These are phyloP conservation scores for Wilhelminamyces savonicus DNA, from an alignment of 805 yeast species.

Conservation along the genomic window DNA sequence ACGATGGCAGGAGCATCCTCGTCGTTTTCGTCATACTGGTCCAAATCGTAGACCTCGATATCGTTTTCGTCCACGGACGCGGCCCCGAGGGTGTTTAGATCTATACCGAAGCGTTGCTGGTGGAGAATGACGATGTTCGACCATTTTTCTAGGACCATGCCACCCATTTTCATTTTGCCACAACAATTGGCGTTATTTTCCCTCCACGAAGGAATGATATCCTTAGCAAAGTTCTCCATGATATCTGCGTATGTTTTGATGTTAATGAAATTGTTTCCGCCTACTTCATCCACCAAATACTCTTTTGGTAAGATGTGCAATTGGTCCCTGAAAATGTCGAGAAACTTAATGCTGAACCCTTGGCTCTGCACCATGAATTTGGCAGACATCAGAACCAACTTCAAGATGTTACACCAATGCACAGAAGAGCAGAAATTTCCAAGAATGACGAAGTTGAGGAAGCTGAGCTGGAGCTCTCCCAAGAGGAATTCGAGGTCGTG, in stretches of 20 bases:
- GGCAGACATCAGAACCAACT: constrained; percentile 30
- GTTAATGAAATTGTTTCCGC: constrained; percentile 10
- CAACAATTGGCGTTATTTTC: constrained; percentile 9
- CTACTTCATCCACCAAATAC: constrained; percentile 19
- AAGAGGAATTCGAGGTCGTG: constrained; percentile 24
- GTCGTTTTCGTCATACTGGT: constrained; percentile 15
- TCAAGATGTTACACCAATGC: constrained; percentile 56
- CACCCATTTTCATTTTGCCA: constrained; percentile 13
- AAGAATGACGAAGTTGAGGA: constrained; percentile 41
- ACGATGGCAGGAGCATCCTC: constrained; percentile 24
- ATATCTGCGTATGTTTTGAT: constrained; percentile 7
- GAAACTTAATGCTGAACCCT: constrained; percentile 21
- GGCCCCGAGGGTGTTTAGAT: too few relatives aligned
- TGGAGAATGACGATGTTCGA: constrained; percentile 4
- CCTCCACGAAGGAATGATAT: constrained; percentile 4
- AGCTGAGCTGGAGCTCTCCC: constrained; percentile 52
- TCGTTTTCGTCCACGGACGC: constrained; percentile 7
- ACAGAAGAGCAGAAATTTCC: constrained; percentile 59
- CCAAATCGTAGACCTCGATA: constrained; percentile 19
- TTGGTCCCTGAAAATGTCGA: constrained; percentile 28
- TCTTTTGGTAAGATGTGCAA: constrained; percentile 36
- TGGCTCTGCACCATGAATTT: constrained; percentile 15
- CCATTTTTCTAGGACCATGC: constrained; percentile 14
- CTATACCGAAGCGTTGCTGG: constrained; percentile 2
- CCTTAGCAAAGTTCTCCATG: constrained; percentile 14